Evolutionary conservation across 164 flowering plant genomes (phyloP).

Genomic region (Tetrastigma voinierianum): DNA sequence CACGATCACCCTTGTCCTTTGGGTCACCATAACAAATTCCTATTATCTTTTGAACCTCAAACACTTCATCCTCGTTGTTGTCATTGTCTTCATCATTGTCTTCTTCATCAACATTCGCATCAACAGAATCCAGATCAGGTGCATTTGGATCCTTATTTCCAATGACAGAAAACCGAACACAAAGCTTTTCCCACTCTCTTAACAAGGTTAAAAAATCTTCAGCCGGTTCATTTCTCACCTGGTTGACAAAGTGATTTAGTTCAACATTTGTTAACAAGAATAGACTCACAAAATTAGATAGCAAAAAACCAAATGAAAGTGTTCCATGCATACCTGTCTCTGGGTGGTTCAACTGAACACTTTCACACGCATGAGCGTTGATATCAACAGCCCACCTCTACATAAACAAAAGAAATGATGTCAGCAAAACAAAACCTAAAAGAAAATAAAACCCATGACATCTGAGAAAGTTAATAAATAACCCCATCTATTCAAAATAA

Average conservation of each 20-base stretch:
- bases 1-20: constrained; percentile 22
- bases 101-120: constrained; percentile 2
- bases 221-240: constrained; percentile 84
- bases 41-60: constrained; percentile 62
- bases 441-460: not conserved
- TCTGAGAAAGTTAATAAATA: not conserved
- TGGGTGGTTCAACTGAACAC: constrained; percentile 67
- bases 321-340: constrained; percentile 52
- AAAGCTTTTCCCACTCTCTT: constrained; percentile 67
- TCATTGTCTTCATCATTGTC: constrained; percentile 23
- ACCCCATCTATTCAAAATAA: too few species aligned
- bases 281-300: not conserved
- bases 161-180: constrained; percentile 35
- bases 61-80: constrained; percentile 24
- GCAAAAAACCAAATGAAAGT: not conserved
- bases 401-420: not conserved
- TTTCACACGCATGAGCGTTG: constrained; percentile 67
- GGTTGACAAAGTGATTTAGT: not conserved
- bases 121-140: not conserved
- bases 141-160: constrained; percentile 7
- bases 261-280: not conserved
- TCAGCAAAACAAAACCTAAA: not conserved
- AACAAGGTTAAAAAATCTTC: constrained; percentile 59
- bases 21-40: constrained; percentile 71
- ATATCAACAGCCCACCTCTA: constrained; percentile 95